Percentiles rank a stretch among this genome's conserved stretches.
Evolutionary conservation across 2,329 filamentous ascomycete genomes (phyloP).

Genomic region (Balansia obtecta): DNA sequence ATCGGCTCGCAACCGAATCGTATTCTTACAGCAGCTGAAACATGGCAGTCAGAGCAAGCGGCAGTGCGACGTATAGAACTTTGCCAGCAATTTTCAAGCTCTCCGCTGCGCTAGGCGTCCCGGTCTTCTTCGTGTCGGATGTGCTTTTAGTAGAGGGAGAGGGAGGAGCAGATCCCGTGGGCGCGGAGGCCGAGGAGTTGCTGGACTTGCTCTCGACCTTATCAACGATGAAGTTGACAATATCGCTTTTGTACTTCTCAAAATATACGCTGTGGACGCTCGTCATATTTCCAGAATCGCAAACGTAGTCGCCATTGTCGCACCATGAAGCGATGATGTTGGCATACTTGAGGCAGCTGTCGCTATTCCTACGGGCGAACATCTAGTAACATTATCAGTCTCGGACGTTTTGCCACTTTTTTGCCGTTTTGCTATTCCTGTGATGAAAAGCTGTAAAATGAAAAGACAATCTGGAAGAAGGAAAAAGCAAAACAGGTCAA

Average conservation of each 20-base stretch:
- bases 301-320: constrained; percentile 31
- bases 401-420: not conserved
- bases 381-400: constrained; percentile 15
- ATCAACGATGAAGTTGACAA: constrained; percentile 23
- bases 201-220: constrained; percentile 11
- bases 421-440: not conserved
- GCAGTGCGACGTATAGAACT: constrained; percentile 3
- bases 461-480: not conserved
- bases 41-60: constrained; percentile 1
- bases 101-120: not conserved
- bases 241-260: constrained; percentile 20
- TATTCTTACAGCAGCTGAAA: not conserved
- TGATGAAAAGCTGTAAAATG: not conserved
- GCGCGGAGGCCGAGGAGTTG: constrained; percentile 2
- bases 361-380: constrained; percentile 23
- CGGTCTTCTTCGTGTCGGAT: constrained; percentile 1
- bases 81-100: not conserved
- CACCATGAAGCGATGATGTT: constrained; percentile 27
- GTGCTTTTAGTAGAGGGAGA: not conserved
- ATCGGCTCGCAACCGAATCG: too few relatives aligned
- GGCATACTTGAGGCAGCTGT: constrained; percentile 22
- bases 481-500: not conserved
- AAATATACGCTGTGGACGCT: constrained; percentile 25
- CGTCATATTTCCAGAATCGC: constrained; percentile 19
- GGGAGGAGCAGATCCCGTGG: not conserved